These are phyloP conservation scores for Quercus agrifolia DNA, from an alignment of 306 rosid genomes.

Conservation along the genomic window DNA sequence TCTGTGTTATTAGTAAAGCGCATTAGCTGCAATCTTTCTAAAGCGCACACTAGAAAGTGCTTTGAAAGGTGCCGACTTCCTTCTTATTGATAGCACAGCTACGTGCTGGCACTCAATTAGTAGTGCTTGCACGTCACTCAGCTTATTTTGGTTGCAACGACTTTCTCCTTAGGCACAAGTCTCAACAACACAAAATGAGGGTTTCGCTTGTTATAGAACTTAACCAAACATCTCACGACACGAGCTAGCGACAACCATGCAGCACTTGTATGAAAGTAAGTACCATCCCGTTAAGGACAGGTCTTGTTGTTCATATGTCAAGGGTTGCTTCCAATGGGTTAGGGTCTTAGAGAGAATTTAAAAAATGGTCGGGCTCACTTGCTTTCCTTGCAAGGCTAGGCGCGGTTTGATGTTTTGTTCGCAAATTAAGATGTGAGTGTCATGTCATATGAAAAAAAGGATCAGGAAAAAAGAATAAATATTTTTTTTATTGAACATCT, in stretches of 20 bases:
- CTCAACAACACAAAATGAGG: slow-evolving; percentile 13
- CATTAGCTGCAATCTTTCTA: no score
- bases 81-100: background rate
- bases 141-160: background rate
- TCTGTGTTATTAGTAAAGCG: no score
- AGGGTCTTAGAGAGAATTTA: no score
- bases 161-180: slow-evolving; percentile 9
- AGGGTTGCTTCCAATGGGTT: no score
- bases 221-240: background rate
- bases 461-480: no score
- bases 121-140: background rate
- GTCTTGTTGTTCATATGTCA: background rate
- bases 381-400: no score
- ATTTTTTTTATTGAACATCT: no score
- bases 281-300: background rate
- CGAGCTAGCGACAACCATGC: background rate
- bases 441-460: no score
- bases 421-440: no score
- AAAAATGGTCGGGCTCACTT: no score
- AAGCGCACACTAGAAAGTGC: background rate
- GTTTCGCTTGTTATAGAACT: background rate
- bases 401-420: no score
- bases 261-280: slow-evolving; percentile 4
- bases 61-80: slow-evolving; percentile 3
- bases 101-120: background rate